Percentiles rank a stretch among this genome's conserved stretches.
phyloP scores from a whole-genome alignment of 2,329 filamentous ascomycete genomes.

The Pseudogymnoascus sp. region DNA sequence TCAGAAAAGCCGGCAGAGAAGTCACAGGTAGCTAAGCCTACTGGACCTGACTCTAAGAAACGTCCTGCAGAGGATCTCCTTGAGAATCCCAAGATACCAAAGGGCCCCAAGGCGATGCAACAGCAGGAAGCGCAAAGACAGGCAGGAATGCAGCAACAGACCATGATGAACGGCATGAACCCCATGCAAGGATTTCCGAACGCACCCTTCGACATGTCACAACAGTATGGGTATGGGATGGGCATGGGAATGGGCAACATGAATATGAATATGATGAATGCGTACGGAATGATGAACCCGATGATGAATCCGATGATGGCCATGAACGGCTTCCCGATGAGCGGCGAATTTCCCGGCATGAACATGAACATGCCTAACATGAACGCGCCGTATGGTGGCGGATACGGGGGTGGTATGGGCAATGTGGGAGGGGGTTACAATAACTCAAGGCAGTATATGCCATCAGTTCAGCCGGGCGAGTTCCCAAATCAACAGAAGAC shows the following conservation, averaged over 20 bases:
- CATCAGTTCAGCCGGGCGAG: constrained; percentile 17
- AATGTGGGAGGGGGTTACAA: constrained; percentile 21
- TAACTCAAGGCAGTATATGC: constrained; percentile 17
- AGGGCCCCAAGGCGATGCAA: constrained; percentile 58
- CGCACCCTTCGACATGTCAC: constrained; percentile 21
- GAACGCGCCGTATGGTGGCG: constrained; percentile 32
- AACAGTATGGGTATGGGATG: constrained; percentile 30
- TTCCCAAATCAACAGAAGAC: constrained; percentile 51
- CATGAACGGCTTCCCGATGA: constrained; percentile 34
- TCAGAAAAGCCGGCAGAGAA: constrained; percentile 27
- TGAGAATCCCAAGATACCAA: constrained; percentile 57
- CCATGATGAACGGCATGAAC: constrained; percentile 43
- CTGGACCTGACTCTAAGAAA: constrained; percentile 56
- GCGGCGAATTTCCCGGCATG: constrained; percentile 20
- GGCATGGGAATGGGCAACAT: constrained; percentile 26
- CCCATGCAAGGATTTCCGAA: constrained; percentile 28
- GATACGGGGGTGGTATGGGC: constrained; percentile 26
- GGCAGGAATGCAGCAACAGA: constrained; percentile 29
- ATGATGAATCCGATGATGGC: constrained; percentile 28
- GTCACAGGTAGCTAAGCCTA: constrained; percentile 24
- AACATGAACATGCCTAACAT: constrained; percentile 28
- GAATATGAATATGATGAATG: constrained; percentile 26
- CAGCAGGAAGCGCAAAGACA: constrained; percentile 37
- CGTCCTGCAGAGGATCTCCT: constrained; percentile 67
- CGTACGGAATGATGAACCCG: constrained; percentile 19